A percentile compares a stretch with the other conserved stretches of the same genome.
Conservation (phyloP, 345 rosid genomes). For the Odontarrhena argentea region DNA sequence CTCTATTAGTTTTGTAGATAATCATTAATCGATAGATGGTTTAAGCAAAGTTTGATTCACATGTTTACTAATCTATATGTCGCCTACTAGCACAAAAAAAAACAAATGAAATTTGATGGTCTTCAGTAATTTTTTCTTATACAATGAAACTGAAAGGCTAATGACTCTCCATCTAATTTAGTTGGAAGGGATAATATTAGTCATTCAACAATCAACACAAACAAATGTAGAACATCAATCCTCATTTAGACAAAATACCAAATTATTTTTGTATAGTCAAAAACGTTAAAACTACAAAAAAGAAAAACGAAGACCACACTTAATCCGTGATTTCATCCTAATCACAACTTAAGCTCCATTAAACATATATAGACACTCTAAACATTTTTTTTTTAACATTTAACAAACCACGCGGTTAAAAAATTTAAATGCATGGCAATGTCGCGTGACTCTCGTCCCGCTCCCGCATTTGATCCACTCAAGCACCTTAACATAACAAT, state of each 20-base stretch:
- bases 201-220: neutral
- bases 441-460: conserved; percentile 23
- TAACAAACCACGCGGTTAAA: neutral
- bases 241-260: conserved; percentile 14
- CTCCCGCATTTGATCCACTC: conserved; percentile 40
- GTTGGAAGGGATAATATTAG: neutral
- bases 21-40: no score
- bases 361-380: neutral
- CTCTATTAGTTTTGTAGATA: no score
- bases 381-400: neutral
- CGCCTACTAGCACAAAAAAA: no score
- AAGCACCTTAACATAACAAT: conserved; percentile 41
- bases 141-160: neutral
- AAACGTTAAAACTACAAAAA: neutral
- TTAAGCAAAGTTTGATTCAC: no score
- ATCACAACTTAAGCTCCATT: conserved; percentile 28
- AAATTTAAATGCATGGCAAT: neutral
- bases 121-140: neutral
- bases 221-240: neutral
- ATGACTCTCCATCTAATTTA: neutral
- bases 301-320: conserved; percentile 21
- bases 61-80: no score
- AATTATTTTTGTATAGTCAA: conserved; percentile 23
- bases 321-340: conserved; percentile 30
- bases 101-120: no score